These are phyloP conservation scores for Stromatinia cepivora DNA, from an alignment of 2,329 filamentous ascomycete genomes.

Conservation along the genomic window DNA sequence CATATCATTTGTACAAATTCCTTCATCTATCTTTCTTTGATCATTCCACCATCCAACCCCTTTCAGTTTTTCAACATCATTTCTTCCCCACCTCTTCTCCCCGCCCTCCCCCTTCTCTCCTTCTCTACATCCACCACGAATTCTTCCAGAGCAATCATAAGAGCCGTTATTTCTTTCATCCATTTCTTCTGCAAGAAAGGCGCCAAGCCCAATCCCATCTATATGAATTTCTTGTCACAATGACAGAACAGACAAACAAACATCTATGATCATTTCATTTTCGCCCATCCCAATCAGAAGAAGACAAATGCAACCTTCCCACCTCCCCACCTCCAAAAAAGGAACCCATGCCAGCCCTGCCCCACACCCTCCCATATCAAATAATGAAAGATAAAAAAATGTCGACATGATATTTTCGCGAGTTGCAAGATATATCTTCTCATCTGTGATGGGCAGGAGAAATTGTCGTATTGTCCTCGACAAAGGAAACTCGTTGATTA, in stretches of 20 bases:
- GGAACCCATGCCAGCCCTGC: neutral
- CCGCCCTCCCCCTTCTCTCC: neutral
- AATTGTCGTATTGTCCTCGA: neutral
- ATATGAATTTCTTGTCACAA: constrained; percentile 17
- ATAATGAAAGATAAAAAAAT: neutral
- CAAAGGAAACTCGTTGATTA: constrained; percentile 22
- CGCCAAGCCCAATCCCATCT: constrained; percentile 17
- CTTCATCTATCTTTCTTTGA: neutral
- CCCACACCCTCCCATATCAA: constrained; percentile 1
- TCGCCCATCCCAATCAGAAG: constrained; percentile 15
- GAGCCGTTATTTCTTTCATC: constrained; percentile 13
- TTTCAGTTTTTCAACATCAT: neutral
- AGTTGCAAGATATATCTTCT: constrained; percentile 8
- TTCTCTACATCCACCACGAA: neutral
- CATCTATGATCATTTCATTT: constrained; percentile 18
- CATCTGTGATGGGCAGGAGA: constrained; percentile 6
- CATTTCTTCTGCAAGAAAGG: constrained; percentile 20
- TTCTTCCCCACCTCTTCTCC: neutral
- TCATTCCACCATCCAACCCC: neutral
- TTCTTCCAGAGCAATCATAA: constrained; percentile 14
- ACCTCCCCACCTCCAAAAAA: neutral
- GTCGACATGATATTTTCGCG: constrained; percentile 14
- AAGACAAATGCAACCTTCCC: neutral
- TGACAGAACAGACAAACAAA: constrained; percentile 10
- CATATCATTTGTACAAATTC: constrained; percentile 10